phyloP scores from a whole-genome alignment of 2,329 filamentous ascomycete genomes.

The Fonsecaea multimorphosa region DNA sequence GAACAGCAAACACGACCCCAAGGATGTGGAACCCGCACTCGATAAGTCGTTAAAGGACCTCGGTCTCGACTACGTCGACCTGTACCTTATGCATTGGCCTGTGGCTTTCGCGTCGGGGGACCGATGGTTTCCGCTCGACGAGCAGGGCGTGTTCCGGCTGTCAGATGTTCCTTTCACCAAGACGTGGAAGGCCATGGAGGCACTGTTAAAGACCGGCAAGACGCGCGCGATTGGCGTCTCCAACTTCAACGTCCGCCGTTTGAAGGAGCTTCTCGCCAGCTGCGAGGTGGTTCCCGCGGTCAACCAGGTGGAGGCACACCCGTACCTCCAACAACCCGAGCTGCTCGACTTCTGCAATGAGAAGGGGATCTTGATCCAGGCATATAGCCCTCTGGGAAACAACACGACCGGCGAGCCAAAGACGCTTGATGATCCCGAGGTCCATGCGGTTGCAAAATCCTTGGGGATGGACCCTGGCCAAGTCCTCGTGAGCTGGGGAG shows the following conservation, averaged over 20 bases:
- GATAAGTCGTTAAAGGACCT: constrained; percentile 58
- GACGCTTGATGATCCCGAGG: constrained; percentile 66
- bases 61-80: constrained; percentile 60
- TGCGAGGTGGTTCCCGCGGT: constrained; percentile 56
- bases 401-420: constrained; percentile 67
- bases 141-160: constrained; percentile 43
- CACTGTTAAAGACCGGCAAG: constrained; percentile 51
- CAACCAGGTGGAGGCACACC: constrained; percentile 74
- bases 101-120: constrained; percentile 56
- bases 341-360: constrained; percentile 63
- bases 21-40: constrained; percentile 58
- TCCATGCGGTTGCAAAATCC: constrained; percentile 69
- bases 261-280: constrained; percentile 27
- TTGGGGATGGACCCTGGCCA: constrained; percentile 64
- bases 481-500: constrained; percentile 61
- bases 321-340: constrained; percentile 67
- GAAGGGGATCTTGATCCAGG: constrained; percentile 66
- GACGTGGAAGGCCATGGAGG: constrained; percentile 51
- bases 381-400: constrained; percentile 70
- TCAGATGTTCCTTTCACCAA: constrained; percentile 50
- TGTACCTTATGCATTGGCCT: constrained; percentile 60
- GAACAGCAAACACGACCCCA: constrained; percentile 61
- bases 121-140: constrained; percentile 54
- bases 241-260: constrained; percentile 47
- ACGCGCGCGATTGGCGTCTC: constrained; percentile 51